Evolutionary conservation across 768 basidiomycete genomes (phyloP).

Genomic region (Amanita pallidorosea): DNA sequence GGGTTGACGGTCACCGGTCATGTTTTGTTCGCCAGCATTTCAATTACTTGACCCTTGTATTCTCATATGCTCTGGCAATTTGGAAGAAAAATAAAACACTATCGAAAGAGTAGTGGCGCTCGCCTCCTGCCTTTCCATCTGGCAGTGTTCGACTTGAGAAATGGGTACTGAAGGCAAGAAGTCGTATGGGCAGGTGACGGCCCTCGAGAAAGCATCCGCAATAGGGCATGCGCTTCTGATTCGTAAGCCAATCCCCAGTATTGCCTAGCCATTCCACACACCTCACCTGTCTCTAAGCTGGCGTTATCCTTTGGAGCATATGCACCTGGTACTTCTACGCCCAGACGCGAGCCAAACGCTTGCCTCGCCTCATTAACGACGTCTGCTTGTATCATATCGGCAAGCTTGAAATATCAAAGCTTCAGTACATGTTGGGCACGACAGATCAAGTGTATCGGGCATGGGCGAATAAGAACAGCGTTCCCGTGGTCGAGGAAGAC

Average conservation of each 20-base stretch:
- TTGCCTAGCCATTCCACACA: neutral
- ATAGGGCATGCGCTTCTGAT: constrained; percentile 1
- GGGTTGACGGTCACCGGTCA: neutral
- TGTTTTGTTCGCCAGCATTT: neutral
- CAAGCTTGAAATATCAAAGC: constrained; percentile 9
- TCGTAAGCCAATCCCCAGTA: neutral
- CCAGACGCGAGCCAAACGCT: constrained; percentile 1
- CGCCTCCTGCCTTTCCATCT: neutral
- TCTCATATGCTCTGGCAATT: neutral
- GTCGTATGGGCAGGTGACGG: constrained; percentile 2
- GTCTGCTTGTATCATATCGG: constrained; percentile 7
- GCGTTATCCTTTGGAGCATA: constrained; percentile 5
- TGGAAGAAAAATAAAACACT: neutral
- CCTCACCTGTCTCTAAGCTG: neutral
- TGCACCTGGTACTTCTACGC: constrained; percentile 1
- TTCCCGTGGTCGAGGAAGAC: constrained; percentile 15
- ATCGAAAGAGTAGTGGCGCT: neutral
- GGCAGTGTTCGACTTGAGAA: neutral
- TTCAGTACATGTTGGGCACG: constrained; percentile 14
- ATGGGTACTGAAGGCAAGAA: neutral
- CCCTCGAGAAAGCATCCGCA: constrained; percentile 2
- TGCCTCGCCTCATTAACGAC: constrained; percentile 2
- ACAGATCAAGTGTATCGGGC: constrained; percentile 12
- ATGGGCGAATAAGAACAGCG: constrained; percentile 12
- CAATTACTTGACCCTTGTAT: neutral